phyloP scores from a whole-genome alignment of 164 flowering plant genomes.

The Santalum album region DNA sequence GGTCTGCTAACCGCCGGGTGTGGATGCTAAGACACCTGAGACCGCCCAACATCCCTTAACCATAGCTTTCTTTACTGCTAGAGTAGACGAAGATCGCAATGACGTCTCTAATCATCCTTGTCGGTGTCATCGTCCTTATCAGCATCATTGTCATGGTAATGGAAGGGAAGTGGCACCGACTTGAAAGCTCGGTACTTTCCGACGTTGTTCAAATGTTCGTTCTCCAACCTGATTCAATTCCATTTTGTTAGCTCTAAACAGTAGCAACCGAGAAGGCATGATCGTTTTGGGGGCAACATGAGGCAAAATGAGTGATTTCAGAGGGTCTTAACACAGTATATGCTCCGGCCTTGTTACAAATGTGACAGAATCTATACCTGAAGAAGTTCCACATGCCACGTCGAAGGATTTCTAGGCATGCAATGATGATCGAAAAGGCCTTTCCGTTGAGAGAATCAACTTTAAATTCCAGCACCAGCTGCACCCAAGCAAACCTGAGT shows the following conservation, averaged over 20 bases:
- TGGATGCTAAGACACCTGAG: too few species aligned
- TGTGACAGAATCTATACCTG: conserved; percentile 25
- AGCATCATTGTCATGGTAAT: conserved; percentile 17
- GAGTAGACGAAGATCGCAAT: too few species aligned
- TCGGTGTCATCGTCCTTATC: conserved; percentile 10
- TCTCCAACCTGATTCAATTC: conserved; percentile 25
- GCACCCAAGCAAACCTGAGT: conserved; percentile 48
- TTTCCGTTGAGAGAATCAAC: conserved; percentile 22
- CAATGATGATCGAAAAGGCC: conserved; percentile 17
- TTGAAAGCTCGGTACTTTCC: conserved; percentile 27
- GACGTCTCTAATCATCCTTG: conserved; percentile 13
- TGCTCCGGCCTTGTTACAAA: background rate
- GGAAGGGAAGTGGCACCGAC: conserved; percentile 27
- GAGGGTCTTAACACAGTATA: background rate
- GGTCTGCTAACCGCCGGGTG: too few species aligned
- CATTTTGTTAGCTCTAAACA: too few species aligned
- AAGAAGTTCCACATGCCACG: conserved; percentile 61
- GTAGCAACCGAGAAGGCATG: background rate
- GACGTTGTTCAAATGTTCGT: conserved; percentile 29
- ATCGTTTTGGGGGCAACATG: background rate
- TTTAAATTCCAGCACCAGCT: conserved; percentile 31
- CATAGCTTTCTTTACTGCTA: too few species aligned
- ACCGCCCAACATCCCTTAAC: too few species aligned
- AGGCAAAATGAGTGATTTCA: background rate
- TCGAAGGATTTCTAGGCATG: conserved; percentile 46